Conservation (phyloP, 805 yeast species). For the Candida jianshihensis region DNA sequence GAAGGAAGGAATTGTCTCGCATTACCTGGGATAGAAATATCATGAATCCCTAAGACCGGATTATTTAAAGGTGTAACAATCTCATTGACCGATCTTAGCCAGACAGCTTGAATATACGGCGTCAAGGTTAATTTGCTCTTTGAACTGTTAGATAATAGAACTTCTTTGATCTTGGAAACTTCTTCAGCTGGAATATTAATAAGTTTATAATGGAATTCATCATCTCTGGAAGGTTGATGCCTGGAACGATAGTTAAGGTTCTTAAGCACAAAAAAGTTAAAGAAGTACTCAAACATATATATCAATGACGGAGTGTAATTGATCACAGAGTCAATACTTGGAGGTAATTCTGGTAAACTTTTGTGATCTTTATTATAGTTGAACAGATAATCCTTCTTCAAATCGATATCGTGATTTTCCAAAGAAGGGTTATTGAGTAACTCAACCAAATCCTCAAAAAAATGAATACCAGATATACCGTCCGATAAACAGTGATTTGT, state of each 20-base stretch:
- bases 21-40: conserved; percentile 15
- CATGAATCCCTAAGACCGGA: conserved; percentile 6
- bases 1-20: conserved; percentile 12
- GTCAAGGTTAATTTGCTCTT: conserved; percentile 9
- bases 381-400: conserved; percentile 6
- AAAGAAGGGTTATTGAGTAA: conserved; percentile 2
- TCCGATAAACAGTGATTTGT: conserved; percentile 18
- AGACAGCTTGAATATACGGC: conserved; percentile 13
- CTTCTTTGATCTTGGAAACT: not conserved
- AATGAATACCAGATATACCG: conserved; percentile 12
- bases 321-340: conserved; percentile 10
- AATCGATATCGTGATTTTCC: not conserved
- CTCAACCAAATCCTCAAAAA: conserved; percentile 9
- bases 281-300: conserved; percentile 7
- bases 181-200: conserved; percentile 6
- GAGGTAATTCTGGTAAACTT: conserved; percentile 10
- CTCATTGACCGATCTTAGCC: conserved; percentile 13
- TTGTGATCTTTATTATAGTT: conserved; percentile 8
- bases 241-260: not conserved
- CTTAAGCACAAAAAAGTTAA: conserved; percentile 4
- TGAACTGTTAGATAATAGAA: not conserved
- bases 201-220: conserved; percentile 7
- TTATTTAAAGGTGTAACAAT: not conserved
- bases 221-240: conserved; percentile 1
- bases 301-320: conserved; percentile 11